Evolutionary conservation across 805 yeast species (phyloP).

Genomic region (Ogataea ramenticola): DNA sequence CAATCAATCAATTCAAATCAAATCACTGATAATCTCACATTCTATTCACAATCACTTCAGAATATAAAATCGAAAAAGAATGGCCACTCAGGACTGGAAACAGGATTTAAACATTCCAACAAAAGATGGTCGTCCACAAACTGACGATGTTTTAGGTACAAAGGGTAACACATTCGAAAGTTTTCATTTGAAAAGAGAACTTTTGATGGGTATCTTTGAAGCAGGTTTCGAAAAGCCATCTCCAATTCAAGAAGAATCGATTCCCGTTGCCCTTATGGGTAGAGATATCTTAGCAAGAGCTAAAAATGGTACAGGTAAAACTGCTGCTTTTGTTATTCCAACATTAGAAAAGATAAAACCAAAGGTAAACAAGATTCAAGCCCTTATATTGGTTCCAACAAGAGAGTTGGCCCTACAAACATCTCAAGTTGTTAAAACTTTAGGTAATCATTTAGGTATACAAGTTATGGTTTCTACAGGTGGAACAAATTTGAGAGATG

Average conservation of each 20-base stretch:
- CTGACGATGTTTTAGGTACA: slow-evolving; percentile 90
- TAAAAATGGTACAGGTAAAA: slow-evolving; percentile 97
- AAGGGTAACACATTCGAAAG: slow-evolving; percentile 91
- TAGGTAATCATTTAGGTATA: slow-evolving; percentile 88
- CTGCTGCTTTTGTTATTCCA: slow-evolving; percentile 96
- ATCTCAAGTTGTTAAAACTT: slow-evolving; percentile 91
- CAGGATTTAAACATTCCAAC: slow-evolving; percentile 62
- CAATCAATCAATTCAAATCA: background rate
- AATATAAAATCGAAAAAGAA: background rate
- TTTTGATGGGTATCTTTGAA: slow-evolving; percentile 96
- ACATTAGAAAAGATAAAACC: slow-evolving; percentile 85
- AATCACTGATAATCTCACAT: too few relatives aligned
- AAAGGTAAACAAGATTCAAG: slow-evolving; percentile 77
- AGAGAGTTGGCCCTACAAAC: slow-evolving; percentile 97
- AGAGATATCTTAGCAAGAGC: slow-evolving; percentile 96
- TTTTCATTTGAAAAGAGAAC: slow-evolving; percentile 83
- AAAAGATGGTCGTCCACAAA: slow-evolving; percentile 91
- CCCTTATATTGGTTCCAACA: slow-evolving; percentile 90
- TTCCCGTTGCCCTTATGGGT: slow-evolving; percentile 92
- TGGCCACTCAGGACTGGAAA: slow-evolving; percentile 55
- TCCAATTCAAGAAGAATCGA: slow-evolving; percentile 95
- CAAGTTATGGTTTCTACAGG: slow-evolving; percentile 98
- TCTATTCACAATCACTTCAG: background rate
- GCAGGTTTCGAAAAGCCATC: slow-evolving; percentile 98
- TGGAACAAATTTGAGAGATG: slow-evolving; percentile 92